Evolutionary conservation across 1,284 basidiomycete genomes (phyloP), one percentile per base, ranked within the genome.

Genomic region (Phlebopus sp.): DNA sequence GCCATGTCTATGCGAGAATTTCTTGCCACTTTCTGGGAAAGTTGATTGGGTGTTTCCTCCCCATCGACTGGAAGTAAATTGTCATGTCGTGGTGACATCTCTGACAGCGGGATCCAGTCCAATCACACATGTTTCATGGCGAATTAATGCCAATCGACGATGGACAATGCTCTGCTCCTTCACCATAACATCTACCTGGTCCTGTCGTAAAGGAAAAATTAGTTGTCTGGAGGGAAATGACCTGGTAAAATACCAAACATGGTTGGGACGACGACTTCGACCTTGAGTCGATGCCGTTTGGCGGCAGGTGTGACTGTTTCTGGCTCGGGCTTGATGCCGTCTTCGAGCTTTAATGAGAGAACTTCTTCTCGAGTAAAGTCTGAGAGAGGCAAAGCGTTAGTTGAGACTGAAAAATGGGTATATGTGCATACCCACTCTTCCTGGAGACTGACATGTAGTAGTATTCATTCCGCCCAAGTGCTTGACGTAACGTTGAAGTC

Each of bases 11-110:
- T 51, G 55, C 2, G 61, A 13, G 18, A 60, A 59, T 0, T 58
- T 44, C 6, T 48, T 19, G 0, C 48, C 51, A 27, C 69, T 64
- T 0, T 4, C 23, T 0, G 69, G 71, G 21, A 64, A 69, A 0
- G 67, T 68, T 1, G 53, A 41, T 36, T 65, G 58, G 0, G 57
- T 39, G 40, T 61, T 69, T 0, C 72, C 71, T 5, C 71, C 73
- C 48, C 63, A 73, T 1, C 43, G 42, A 2, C 53, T 48, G 6
- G 64, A 62, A 44, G 71, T 64, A 42, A 69, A 70, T 0, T 43
- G 44, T 9, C 72, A 57, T 1, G 62, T 55, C 0, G 57, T 59
- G 3, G 51, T 61, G 0, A 52, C 50, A 19, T 59, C 57, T 37
- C 57, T 46, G 32, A 51, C 47, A 0, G 13, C 37, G 6, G 50